Conservation (phyloP, 768 basidiomycete genomes). For the Rhodosporidiobolus sp. region DNA sequence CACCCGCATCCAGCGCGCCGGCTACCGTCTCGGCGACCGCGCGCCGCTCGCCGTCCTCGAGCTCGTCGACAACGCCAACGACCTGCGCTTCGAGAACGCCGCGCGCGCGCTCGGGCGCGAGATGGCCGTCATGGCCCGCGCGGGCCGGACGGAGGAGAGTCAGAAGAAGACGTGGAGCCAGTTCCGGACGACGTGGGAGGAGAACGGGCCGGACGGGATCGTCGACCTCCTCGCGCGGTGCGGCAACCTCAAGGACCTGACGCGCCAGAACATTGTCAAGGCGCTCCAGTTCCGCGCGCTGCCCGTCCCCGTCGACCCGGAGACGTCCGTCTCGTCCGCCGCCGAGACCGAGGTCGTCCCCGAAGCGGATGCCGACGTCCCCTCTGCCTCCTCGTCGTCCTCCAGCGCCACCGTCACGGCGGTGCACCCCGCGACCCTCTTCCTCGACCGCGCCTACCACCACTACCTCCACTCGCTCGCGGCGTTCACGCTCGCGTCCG, state of each 20-base stretch:
- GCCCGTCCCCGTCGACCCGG: slow-evolving; percentile 3
- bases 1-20: slow-evolving; percentile 87
- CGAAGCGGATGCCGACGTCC: background rate
- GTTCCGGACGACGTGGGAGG: slow-evolving; percentile 20
- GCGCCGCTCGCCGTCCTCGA: slow-evolving; percentile 88
- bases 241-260: slow-evolving; percentile 22
- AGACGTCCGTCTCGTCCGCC: background rate
- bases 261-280: slow-evolving; percentile 40
- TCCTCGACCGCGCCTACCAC: slow-evolving; percentile 40
- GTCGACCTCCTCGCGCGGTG: background rate
- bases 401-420: background rate
- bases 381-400: background rate
- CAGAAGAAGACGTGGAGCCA: slow-evolving; percentile 5
- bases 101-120: slow-evolving; percentile 86
- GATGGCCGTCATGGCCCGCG: slow-evolving; percentile 48
- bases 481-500: slow-evolving; percentile 20
- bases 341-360: background rate
- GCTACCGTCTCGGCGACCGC: slow-evolving; percentile 85
- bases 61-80: slow-evolving; percentile 88
- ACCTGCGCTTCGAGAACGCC: slow-evolving; percentile 82
- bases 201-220: background rate
- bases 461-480: slow-evolving; percentile 40
- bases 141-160: background rate
- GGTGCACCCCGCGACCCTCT: slow-evolving; percentile 21
- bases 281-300: slow-evolving; percentile 34